Base-by-base conservation (phyloP, 2,329 filamentous ascomycete species). In the Claviceps cyperi region DNA sequence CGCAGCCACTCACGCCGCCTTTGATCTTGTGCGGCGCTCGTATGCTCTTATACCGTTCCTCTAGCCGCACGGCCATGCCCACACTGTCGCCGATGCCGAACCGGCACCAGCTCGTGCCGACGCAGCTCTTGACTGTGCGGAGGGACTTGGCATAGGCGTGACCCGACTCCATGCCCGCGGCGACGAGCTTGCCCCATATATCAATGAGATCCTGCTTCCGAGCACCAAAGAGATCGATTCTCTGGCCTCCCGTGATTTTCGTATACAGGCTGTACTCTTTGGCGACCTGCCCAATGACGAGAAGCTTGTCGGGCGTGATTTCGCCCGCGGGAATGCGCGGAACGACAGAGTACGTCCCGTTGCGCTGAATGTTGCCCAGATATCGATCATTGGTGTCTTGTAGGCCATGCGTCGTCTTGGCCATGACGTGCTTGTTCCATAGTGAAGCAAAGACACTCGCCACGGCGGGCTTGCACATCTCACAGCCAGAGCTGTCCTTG, bases 341-440 rank as follows among this genome's bases (percentile, higher is more conserved):
- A 0, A 95, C 77, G 11, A 95, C 88, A 1, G 85, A 91, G 66
- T 89, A 95, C 0, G 88, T 95, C 40, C 89, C 89, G 64, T 95
- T 89, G 38, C 89, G 78, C 64, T 95, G 89, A 50, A 95, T 92
- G 62, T 95, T 95, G 48, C 81, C 89, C 47, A 95, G 69, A 64
- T 86, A 95, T 43, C 83, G 76, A 64, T 95, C 90, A 63, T 95
- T 95, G 5, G 89, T 95, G 53, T 95, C 89, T 64, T 94, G 89
- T 0, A 94, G 74, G 21, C 86, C 86, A 61, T 86, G 78, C 3
- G 77, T 70, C 0, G 80, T 72, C 52, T 76, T 73, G 56, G 86
- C 80, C 72, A 95, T 81, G 54, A 95, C 74, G 61, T 92, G 86
- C 53, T 80, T 78, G 66, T 95, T 95, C 75, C 82, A 94, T 3